Evolutionary conservation across 2,329 filamentous ascomycete species (phyloP).

Genomic region (Colletotrichum shisoi): DNA sequence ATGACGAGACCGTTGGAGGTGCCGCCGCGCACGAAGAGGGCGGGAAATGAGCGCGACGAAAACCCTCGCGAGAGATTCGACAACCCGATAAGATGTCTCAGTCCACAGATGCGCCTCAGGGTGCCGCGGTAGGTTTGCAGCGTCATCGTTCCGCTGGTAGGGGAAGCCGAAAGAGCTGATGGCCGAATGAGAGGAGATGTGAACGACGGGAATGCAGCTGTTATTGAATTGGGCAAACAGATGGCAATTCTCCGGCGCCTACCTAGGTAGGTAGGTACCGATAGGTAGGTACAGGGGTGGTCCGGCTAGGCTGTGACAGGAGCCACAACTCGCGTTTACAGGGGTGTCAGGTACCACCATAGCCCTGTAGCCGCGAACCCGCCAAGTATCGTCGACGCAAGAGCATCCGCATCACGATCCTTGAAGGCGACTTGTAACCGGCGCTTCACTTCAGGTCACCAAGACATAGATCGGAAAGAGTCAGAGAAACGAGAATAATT

Average conservation of each 20-base stretch:
- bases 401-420: not conserved
- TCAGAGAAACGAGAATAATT: too few relatives aligned
- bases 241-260: too few relatives aligned
- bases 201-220: too few relatives aligned
- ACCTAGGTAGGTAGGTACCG: too few relatives aligned
- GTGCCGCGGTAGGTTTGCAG: not conserved
- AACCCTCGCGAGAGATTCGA: slow-evolving; percentile 1
- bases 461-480: too few relatives aligned
- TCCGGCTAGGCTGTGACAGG: not conserved
- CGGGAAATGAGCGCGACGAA: slow-evolving; percentile 45
- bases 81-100: not conserved
- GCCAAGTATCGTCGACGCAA: not conserved
- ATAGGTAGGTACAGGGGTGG: not conserved
- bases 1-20: slow-evolving; percentile 48
- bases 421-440: not conserved
- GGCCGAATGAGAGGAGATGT: not conserved
- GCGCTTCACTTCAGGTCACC: too few relatives aligned
- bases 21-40: slow-evolving; percentile 51
- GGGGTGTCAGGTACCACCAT: too few relatives aligned
- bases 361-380: not conserved
- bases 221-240: too few relatives aligned
- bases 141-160: not conserved
- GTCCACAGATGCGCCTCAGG: not conserved
- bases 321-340: not conserved
- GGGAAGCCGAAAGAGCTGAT: not conserved